Evolutionary conservation across 2,329 filamentous ascomycete genomes (phyloP).

Genomic region (Penicillium sp.): DNA sequence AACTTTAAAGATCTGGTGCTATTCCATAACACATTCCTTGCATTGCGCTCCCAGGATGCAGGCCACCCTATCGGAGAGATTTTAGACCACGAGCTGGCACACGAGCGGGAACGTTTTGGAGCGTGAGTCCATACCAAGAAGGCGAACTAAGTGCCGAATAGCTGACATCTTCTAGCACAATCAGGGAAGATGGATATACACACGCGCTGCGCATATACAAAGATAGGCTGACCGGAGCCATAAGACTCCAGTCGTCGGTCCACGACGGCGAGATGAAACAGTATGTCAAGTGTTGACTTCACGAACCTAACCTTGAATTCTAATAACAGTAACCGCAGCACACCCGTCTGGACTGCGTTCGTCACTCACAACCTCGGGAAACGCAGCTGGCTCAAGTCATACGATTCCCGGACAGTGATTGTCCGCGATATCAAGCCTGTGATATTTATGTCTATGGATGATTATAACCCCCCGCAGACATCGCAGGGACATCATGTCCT

Average conservation of each 20-base stretch:
- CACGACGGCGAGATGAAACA: constrained; percentile 51
- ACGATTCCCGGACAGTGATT: constrained; percentile 43
- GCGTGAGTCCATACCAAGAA: constrained; percentile 36
- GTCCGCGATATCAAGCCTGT: constrained; percentile 52
- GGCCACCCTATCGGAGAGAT: constrained; percentile 38
- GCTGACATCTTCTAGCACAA: constrained; percentile 41
- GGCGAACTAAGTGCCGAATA: not conserved
- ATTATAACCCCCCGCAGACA: constrained; percentile 44
- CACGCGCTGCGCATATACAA: constrained; percentile 56
- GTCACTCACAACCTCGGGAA: constrained; percentile 48
- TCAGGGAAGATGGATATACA: constrained; percentile 50
- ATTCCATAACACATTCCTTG: constrained; percentile 56
- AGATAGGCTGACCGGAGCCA: constrained; percentile 50
- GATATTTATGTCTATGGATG: constrained; percentile 49
- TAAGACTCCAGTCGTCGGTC: constrained; percentile 57
- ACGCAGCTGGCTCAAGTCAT: constrained; percentile 47
- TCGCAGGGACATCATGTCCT: constrained; percentile 38
- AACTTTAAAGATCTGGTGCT: constrained; percentile 50
- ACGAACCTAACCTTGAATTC: not conserved
- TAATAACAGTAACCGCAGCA: constrained; percentile 27
- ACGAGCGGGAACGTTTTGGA: constrained; percentile 49
- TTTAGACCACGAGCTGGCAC: constrained; percentile 50
- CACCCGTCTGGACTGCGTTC: constrained; percentile 62
- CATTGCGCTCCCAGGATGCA: constrained; percentile 57
- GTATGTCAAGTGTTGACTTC: constrained; percentile 23